These are phyloP conservation scores for Chaetoceros tenuissimus DNA, from an alignment of 108 stramenopile genomes.

Conservation along the genomic window DNA sequence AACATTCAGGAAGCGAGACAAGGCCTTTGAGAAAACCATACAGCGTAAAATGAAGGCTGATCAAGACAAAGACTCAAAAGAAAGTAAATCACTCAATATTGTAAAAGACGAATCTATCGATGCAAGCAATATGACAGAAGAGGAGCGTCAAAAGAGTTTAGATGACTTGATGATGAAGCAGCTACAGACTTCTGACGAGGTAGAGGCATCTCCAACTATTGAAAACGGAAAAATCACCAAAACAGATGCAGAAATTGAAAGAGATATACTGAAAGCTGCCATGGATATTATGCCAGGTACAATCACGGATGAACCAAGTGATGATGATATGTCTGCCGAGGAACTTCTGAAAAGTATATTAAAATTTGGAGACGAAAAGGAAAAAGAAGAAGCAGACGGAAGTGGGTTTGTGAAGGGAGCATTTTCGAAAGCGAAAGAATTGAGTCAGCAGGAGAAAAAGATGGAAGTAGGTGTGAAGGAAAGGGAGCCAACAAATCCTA, in stretches of 20 bases:
- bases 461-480: too few species aligned
- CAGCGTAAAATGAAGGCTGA: neutral
- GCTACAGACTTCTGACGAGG: too few species aligned
- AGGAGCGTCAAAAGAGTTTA: too few species aligned
- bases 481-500: too few species aligned
- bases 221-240: too few species aligned
- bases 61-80: too few species aligned
- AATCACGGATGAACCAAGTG: too few species aligned
- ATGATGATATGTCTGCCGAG: slow-evolving; percentile 58
- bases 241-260: slow-evolving; percentile 45
- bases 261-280: slow-evolving; percentile 36
- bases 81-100: too few species aligned
- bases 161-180: too few species aligned
- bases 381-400: slow-evolving; percentile 48
- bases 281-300: slow-evolving; percentile 47
- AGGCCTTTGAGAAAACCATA: neutral
- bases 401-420: slow-evolving; percentile 74
- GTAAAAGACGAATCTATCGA: too few species aligned
- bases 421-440: slow-evolving; percentile 68
- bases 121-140: too few species aligned
- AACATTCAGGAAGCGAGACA: neutral
- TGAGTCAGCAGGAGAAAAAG: slow-evolving; percentile 31
- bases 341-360: slow-evolving; percentile 58
- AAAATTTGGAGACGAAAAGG: slow-evolving; percentile 66
- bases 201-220: too few species aligned